Base-by-base conservation (phyloP, 345 rosid species). In the Eucalyptus pumila region DNA sequence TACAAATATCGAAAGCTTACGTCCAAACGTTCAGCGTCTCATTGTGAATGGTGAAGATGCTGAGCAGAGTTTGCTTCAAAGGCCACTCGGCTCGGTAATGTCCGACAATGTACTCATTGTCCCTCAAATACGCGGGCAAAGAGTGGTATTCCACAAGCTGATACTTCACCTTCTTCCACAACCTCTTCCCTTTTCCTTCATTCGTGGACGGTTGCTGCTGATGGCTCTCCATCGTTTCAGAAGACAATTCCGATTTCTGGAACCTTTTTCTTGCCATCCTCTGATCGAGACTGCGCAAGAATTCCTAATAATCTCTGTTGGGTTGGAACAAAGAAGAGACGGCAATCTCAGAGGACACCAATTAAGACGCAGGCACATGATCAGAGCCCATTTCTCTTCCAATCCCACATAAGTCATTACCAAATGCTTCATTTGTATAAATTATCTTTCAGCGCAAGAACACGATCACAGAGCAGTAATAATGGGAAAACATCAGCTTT, bases 11-110 rank as follows among this genome's bases (percentile, higher is more conserved):
- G 87, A 80, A 58, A 89, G 81, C 97, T 95, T 92, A 97, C 99
- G 99, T 97, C 99, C 99, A 97, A 62, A 97, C 98, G 88, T 97
- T 97, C 81, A 97, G 91, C 19, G 99, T 97, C 93, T 96, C 99
- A 37, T 97, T 97, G 89, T 97, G 99, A 88, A 97, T 92, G 42
- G 94, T 90, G 91, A 97, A 97, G 87, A 96, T 94, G 89, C 99
- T 97, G 44, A 97, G 95, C 76, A 97, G 91, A 91, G 90, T 86
- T 90, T 97, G 98, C 94, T 96, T 97, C 90, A 97, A 87, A 1
- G 99, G 99, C 99, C 99, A 97, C 88, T 96, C 98, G 16, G 97
- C 89, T 90, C 99, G 89, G 88, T 98, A 98, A 93, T 98, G 97
- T 48, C 98, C 97, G 86, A 96, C 58, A 86, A 98, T 95, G 91